These are phyloP conservation scores for Rhizoctonia solani DNA, from an alignment of 1,284 basidiomycete genomes.

Conservation along the genomic window DNA sequence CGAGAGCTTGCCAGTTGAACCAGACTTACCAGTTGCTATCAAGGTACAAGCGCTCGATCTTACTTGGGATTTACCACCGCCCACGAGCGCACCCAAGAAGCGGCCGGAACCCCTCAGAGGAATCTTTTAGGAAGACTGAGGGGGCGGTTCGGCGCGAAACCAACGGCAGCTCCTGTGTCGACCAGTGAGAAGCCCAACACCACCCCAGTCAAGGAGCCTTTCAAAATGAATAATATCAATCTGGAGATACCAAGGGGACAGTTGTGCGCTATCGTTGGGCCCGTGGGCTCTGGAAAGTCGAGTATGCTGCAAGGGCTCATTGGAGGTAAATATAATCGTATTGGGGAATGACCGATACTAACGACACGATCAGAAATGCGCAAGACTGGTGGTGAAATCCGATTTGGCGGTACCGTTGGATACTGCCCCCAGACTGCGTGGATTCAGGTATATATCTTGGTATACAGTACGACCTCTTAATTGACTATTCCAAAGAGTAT, in stretches of 20 bases:
- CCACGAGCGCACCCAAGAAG: conserved; percentile 45
- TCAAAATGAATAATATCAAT: conserved; percentile 63
- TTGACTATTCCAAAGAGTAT: neutral
- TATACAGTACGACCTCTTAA: neutral
- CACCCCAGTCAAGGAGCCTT: conserved; percentile 41
- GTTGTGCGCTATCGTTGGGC: conserved; percentile 73
- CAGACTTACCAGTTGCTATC: conserved; percentile 60
- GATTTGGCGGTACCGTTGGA: conserved; percentile 69
- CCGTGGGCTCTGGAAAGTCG: conserved; percentile 65
- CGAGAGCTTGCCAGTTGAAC: conserved; percentile 51
- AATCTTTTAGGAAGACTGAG: conserved; percentile 45
- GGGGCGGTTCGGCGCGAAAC: conserved; percentile 36
- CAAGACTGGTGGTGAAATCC: conserved; percentile 55
- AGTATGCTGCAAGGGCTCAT: conserved; percentile 76
- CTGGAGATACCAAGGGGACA: conserved; percentile 67
- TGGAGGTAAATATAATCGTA: conserved; percentile 64
- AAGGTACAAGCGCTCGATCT: conserved; percentile 71
- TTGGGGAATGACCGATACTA: neutral
- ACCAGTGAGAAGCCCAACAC: conserved; percentile 43
- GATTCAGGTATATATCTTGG: conserved; percentile 61
- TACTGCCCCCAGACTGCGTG: conserved; percentile 88
- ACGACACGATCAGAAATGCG: conserved; percentile 62
- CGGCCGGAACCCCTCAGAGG: conserved; percentile 44
- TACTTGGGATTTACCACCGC: conserved; percentile 80
- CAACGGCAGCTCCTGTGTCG: neutral